Evolutionary conservation across 1,284 basidiomycete species (phyloP), one percentile per base, ranked within the genome.

Genomic region (Ceratobasidium papillatum): DNA sequence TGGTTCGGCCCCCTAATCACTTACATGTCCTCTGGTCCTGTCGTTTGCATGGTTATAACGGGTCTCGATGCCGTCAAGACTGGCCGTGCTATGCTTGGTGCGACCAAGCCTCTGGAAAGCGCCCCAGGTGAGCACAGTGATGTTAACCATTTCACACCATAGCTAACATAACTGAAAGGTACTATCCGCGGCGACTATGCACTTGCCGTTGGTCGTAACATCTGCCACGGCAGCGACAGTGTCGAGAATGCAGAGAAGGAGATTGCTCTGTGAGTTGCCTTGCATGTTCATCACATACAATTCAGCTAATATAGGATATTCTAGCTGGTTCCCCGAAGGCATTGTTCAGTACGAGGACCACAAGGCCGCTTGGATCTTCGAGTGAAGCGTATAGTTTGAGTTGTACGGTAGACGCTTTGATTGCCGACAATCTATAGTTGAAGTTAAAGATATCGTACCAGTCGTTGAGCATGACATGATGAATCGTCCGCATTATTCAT

Each of bases 41-140:
- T 99, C 79, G 92, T 98, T 81, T 94, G 89, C 81, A 98, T 98
- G 91, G 97, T 97, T 81, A 98, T 95, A 90, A 89, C 98, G 86
- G 97, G 97, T 80, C 91, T 96, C 80, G 95, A 98, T 82, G 95
- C 94, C 79, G 95, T 98, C 87, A 97, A 97, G 89, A 95, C 94
- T 77, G 96, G 96, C 80, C 95, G 96, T 85, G 88, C 84, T 83
- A 95, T 99, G 91, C 93, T 99, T 80, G 96, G 97, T 82, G 91
- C 95, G 63, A 99, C 98, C 82, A 98, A 99, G 91, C 98, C 97
- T 76, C 90, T 99, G 77, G 89, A 88, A 68, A 98, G 96, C 77
- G 86, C 89, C 77, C 89, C 94, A 78, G 95, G 95, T 92, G 77
- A 77, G 74, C 83, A 82, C 77, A 69, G 77, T 77, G 77, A 78